Percentiles rank a stretch among this genome's conserved stretches.
Conservation (phyloP, 2,329 filamentous ascomycete species). For the Colletotrichum musicola region DNA sequence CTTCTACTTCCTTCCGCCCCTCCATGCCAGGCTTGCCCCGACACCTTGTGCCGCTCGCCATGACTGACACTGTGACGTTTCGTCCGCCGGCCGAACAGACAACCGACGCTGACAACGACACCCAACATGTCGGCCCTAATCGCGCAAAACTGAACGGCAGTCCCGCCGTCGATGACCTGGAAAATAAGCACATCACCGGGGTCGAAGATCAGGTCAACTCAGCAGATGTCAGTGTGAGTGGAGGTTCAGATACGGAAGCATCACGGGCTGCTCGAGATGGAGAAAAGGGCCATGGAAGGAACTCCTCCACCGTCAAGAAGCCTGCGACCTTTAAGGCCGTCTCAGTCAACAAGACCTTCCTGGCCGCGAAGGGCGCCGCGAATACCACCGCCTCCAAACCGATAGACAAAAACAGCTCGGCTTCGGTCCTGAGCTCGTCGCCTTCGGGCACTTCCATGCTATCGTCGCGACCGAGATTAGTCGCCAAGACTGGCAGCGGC, state of each 20-base stretch:
- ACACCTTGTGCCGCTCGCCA: constrained; percentile 4
- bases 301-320: constrained; percentile 76
- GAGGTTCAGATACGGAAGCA: constrained; percentile 82
- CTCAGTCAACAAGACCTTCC: constrained; percentile 86
- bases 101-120: constrained; percentile 52
- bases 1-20: neutral
- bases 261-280: constrained; percentile 71
- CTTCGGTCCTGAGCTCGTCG: constrained; percentile 58
- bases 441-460: constrained; percentile 60
- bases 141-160: constrained; percentile 63
- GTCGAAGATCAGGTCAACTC: constrained; percentile 72
- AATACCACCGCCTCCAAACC: constrained; percentile 61
- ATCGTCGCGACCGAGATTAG: constrained; percentile 76
- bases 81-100: constrained; percentile 43
- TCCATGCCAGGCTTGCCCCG: neutral
- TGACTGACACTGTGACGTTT: constrained; percentile 45
- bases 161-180: constrained; percentile 62
- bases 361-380: constrained; percentile 75
- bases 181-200: constrained; percentile 68
- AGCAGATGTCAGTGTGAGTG: constrained; percentile 76
- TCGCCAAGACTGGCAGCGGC: constrained; percentile 79
- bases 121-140: constrained; percentile 62
- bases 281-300: constrained; percentile 70
- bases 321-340: constrained; percentile 85
- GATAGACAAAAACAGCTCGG: constrained; percentile 62